Evolutionary conservation across 1,284 basidiomycete species (phyloP).

Genomic region (Sporisorium sorghi): DNA sequence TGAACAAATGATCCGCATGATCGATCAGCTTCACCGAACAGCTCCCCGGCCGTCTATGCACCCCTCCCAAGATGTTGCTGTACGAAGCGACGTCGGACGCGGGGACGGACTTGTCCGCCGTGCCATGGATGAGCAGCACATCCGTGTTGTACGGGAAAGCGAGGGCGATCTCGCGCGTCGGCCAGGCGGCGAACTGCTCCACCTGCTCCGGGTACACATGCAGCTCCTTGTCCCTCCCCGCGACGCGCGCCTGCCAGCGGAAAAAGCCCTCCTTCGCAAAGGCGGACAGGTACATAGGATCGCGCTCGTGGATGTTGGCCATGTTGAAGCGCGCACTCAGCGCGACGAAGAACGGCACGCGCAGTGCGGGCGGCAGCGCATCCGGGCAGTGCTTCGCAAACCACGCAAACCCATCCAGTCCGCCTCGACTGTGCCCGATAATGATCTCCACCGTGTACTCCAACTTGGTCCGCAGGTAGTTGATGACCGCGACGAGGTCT

Average conservation of each 20-base stretch:
- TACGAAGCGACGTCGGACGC: slow-evolving; percentile 45
- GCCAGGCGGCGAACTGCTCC: slow-evolving; percentile 52
- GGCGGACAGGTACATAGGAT: slow-evolving; percentile 33
- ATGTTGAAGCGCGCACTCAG: slow-evolving; percentile 54
- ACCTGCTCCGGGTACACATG: slow-evolving; percentile 51
- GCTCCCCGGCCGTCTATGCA: slow-evolving; percentile 35
- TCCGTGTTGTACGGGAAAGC: slow-evolving; percentile 55
- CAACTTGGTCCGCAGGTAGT: slow-evolving; percentile 33
- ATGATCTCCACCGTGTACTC: slow-evolving; percentile 40
- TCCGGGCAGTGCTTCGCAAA: slow-evolving; percentile 47
- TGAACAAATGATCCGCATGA: slow-evolving; percentile 56
- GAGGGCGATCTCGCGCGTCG: slow-evolving; percentile 35
- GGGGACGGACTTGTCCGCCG: slow-evolving; percentile 55
- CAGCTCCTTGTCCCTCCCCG: slow-evolving; percentile 48
- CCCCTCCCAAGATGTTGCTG: slow-evolving; percentile 42
- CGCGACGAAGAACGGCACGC: slow-evolving; percentile 73
- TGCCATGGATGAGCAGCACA: slow-evolving; percentile 54
- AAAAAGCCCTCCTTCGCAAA: slow-evolving; percentile 55
- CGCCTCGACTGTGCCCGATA: slow-evolving; percentile 43
- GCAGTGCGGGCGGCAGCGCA: slow-evolving; percentile 16
- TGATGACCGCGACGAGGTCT: slow-evolving; percentile 38
- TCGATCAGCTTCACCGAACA: slow-evolving; percentile 51
- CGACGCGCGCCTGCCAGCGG: slow-evolving; percentile 54
- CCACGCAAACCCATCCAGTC: slow-evolving; percentile 41
- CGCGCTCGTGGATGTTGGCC: slow-evolving; percentile 54